These are phyloP conservation scores for Mitragyna speciosa DNA, from an alignment of 257 asterid species.

Conservation along the genomic window DNA sequence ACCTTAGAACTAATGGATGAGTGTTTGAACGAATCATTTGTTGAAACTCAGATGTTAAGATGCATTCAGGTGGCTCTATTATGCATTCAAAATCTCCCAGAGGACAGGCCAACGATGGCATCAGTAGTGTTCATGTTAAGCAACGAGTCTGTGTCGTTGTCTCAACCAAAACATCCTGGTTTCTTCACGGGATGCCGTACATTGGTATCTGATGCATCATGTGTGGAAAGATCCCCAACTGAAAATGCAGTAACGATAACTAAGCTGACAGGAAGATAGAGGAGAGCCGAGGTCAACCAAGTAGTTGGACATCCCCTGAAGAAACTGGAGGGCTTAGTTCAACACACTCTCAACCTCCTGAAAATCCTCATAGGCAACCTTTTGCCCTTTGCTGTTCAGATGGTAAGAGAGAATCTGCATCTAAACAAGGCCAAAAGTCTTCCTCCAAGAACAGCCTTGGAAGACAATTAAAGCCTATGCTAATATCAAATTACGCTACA, in stretches of 20 bases:
- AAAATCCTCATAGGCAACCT: too few relatives aligned
- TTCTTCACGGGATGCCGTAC: constrained; percentile 23
- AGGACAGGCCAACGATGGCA: constrained; percentile 36
- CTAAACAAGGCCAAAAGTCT: too few relatives aligned
- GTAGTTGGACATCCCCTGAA: background rate
- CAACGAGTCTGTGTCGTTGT: constrained; percentile 21
- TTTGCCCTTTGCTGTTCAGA: too few relatives aligned
- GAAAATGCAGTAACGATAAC: constrained; percentile 6
- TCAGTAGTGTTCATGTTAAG: constrained; percentile 28
- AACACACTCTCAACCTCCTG: background rate
- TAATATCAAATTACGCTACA: too few relatives aligned
- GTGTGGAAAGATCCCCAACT: constrained; percentile 4
- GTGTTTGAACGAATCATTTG: constrained; percentile 11
- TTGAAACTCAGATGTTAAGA: constrained; percentile 20
- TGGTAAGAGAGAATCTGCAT: too few relatives aligned
- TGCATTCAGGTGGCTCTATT: constrained; percentile 29
- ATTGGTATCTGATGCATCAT: background rate
- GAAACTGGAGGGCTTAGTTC: background rate
- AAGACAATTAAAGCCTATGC: too few relatives aligned
- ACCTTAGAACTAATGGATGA: constrained; percentile 24
- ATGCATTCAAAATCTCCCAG: too few relatives aligned
- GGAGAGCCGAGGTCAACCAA: background rate
- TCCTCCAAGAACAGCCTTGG: too few relatives aligned
- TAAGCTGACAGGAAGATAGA: constrained; percentile 20
- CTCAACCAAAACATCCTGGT: constrained; percentile 37